Base-by-base conservation (phyloP, 2,329 filamentous ascomycete species). In the Ophiostoma pallidulum region DNA sequence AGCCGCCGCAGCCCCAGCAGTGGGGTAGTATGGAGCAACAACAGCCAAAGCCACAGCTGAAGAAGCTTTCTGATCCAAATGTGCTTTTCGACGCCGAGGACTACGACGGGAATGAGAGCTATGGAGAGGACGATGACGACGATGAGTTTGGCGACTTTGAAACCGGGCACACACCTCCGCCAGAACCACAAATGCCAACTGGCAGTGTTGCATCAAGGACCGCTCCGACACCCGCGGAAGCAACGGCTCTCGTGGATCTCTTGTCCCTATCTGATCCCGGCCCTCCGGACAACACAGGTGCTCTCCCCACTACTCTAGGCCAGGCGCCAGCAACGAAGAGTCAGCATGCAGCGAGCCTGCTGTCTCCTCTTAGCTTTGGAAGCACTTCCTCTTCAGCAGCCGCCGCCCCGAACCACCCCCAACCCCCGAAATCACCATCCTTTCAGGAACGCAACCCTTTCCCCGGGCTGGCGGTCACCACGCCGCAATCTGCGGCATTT, bases 11-110 rank as follows among this genome's bases (percentile, higher is more conserved):
- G 18, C 35, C 19, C 8, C 44, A 47, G 18, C 36, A 40, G 5
- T 47, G 48, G 48, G 28, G 35, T 8, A 50, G 35, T 8, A 36
- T 41, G 12, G n/a, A 19, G 32, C n/a, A 41, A 14, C 36, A 26
- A 9, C n/a, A n/a, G n/a, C 38, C 14, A 10, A 22, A 26, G 13
- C 45, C 18, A 28, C 42, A 43, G 39, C 26, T 52, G 5, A 50
- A 45, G 33, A 56, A 46, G 47, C 60, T 60, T 12, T 52, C 59
- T 1, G 64, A 77, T 37, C 62, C 74, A 2, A 74, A 78, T 53
- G 73, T 86, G 4, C 65, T 86, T 3, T 86, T 86, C 59, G 82
- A 86, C 61, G 81, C 75, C 31, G 73, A 75, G 36, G 72, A 78
- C 42, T 74, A 74, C 53, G 71, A 70, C 45, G 58, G 67, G 13